A percentile compares a stretch with the other conserved stretches of the same genome.
Evolutionary conservation across 257 asterid genomes (phyloP).

Genomic region (Echites panduratus): DNA sequence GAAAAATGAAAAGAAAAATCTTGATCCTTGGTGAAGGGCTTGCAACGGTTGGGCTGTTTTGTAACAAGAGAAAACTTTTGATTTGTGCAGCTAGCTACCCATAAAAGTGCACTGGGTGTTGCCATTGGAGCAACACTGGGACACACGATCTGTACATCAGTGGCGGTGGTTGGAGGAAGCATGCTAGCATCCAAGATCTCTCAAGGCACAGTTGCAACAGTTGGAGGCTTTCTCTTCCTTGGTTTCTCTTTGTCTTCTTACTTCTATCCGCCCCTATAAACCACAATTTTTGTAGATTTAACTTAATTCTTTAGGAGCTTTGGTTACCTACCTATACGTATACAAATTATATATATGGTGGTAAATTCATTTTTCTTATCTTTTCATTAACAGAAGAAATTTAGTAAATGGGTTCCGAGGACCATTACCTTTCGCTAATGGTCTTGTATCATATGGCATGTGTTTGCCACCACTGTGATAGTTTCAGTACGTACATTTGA

Average conservation of each 20-base stretch:
- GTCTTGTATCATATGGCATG: constrained; percentile 6
- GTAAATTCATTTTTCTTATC: neutral
- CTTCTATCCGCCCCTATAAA: constrained; percentile 78
- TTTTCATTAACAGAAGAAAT: neutral
- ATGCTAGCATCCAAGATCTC: constrained; percentile 95
- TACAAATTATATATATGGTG: neutral
- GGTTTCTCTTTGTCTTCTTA: constrained; percentile 84
- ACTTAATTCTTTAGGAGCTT: constrained; percentile 10
- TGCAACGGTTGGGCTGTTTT: neutral
- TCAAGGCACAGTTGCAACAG: constrained; percentile 84
- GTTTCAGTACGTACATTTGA: neutral
- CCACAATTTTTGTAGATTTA: constrained; percentile 30
- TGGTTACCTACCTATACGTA: neutral
- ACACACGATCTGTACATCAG: constrained; percentile 81
- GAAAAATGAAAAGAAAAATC: neutral
- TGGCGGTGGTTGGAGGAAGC: constrained; percentile 97
- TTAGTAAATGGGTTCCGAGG: neutral
- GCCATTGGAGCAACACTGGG: constrained; percentile 80
- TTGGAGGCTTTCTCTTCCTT: constrained; percentile 89
- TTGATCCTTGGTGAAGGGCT: neutral
- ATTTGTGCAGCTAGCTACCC: constrained; percentile 73
- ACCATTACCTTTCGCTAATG: neutral
- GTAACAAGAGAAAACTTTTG: neutral
- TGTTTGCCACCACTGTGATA: neutral
- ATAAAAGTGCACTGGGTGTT: constrained; percentile 89